These are phyloP conservation scores for Podospora australis DNA, from an alignment of 495 filamentous ascomycete species.

Conservation along the genomic window DNA sequence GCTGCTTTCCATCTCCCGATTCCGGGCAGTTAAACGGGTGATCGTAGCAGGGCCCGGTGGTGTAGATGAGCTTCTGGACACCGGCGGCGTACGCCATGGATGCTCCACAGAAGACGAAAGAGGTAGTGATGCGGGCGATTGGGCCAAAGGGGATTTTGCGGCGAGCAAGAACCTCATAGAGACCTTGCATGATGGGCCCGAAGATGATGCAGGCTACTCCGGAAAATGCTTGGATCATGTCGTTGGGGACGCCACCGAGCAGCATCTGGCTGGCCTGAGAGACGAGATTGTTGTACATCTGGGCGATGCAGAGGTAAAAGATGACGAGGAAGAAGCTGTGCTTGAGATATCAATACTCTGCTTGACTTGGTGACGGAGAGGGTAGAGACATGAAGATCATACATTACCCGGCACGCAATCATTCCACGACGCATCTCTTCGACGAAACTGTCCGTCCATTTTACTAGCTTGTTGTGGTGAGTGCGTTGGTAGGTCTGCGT, in stretches of 20 bases:
- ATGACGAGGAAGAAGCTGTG: conserved; percentile 45
- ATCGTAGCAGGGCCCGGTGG: conserved; percentile 45
- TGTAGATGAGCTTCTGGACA: conserved; percentile 43
- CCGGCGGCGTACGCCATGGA: conserved; percentile 46
- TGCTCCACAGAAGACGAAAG: conserved; percentile 36
- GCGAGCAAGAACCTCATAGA: conserved; percentile 40
- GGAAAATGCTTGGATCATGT: conserved; percentile 32
- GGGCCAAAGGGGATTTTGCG: conserved; percentile 38
- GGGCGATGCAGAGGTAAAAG: conserved; percentile 51
- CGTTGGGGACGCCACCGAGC: conserved; percentile 44
- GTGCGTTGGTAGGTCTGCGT: conserved; percentile 39
- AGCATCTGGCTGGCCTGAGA: conserved; percentile 51
- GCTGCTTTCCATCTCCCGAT: conserved; percentile 13
- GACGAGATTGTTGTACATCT: conserved; percentile 36
- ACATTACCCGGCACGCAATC: conserved; percentile 42
- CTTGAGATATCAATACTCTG: not conserved
- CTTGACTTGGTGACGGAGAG: not conserved
- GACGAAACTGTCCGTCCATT: conserved; percentile 37
- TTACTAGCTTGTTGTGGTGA: conserved; percentile 21
- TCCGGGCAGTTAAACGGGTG: conserved; percentile 33
- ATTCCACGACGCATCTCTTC: conserved; percentile 36
- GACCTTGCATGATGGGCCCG: conserved; percentile 39
- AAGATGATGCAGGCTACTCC: conserved; percentile 36
- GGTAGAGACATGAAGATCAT: not conserved
- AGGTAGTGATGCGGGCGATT: conserved; percentile 46